Evolutionary conservation across 805 yeast genomes (phyloP), one percentile per base, ranked within the genome.

Genomic region (Candida xyloterini): DNA sequence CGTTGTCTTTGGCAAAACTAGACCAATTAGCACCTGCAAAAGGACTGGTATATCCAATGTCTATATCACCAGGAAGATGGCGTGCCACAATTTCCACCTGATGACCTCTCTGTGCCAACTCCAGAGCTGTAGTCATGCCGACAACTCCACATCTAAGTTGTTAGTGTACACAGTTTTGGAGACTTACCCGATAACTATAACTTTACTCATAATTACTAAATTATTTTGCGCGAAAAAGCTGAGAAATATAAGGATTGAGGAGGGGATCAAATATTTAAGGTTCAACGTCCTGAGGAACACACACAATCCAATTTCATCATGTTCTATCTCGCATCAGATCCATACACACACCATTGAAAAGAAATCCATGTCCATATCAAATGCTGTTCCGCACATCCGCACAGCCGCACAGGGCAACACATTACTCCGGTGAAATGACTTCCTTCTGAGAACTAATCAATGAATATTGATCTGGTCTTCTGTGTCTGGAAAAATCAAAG

Each of bases 21-120:
- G 66, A 68, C 85, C 87, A 81, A 50, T 81, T 77, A 32, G 87
- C 89, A 4, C 88, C 88, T 0, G 87, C 88, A 55, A 68, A 75
- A 3, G 87, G 86, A 0, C 84, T 78, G 3, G 84, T 71, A 53
- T 77, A 81, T 8, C 70, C 69, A 3, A 50, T 44, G 35, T 71
- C 69, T 22, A 65, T 53, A 38, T 80, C 85, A 1, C 84, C 82
- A 1, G 85, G 85, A 20, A 79, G 55, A 46, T 71, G 62, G 20
- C 63, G 58, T 1, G 72, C 72, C 2, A 75, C 50, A 18, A 75
- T 59, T 2, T 71, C 62, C 6, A 74, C 72, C 15, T 60, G 59
- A 46, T 71, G 67, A 5, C 68, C 71, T 25, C 60, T 55, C 37
- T 65, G 55, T 0, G 71, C 50, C 5, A 77, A 61, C 16, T 63